Evolutionary conservation across 2,329 filamentous ascomycete species (phyloP), one percentile per base, ranked within the genome.

Genomic region (Neopestalotiopsis rosae): DNA sequence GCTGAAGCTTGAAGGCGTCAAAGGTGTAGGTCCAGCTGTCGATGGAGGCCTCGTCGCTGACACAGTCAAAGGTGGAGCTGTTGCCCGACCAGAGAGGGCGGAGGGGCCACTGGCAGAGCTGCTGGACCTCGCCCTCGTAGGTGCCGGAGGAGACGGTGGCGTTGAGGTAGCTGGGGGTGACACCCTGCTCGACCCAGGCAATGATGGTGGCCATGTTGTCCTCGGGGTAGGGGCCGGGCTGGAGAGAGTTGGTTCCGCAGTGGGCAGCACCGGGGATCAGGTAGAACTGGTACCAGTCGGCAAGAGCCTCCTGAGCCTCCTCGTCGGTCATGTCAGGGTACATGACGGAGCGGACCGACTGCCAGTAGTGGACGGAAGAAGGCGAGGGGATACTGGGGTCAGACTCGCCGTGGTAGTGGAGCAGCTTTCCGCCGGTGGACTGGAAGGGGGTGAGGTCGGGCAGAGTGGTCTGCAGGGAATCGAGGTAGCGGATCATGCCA

Each of bases 121-220:
- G 75, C 72, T 79, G 76, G 1, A 75, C 78, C 74, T 81, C 73
- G 40, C 80, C 79, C n/a, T 67, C 65, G 65, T 79, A 71, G 17
- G 69, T 67, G 7, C 79, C 79, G 0, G 74, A 75, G 5, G 74
- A 71, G 13, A 79, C 74, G 7, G 80, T 82, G 14, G 79, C 79
- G 71, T 83, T 83, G 20, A 83, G 77, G 2, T 74, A 75, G 13
- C 65, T 62, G 1, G 81, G 81, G 69, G 72, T 73, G 34, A 78
- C 71, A 17, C 77, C 91, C 71, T 92, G 92, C 71, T 87, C 87
- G 10, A 94, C 82, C 74, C 85, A 92, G 74, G 93, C 89, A 75
- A 94, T 92, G 24, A 90, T 89, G 2, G 90, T 92, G 2, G 90
- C 88, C 77, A 93, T 89, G 58, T 93, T 90, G 5, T 89, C 89